A percentile compares a stretch with the other conserved stretches of the same genome.
Evolutionary conservation across 306 rosid species (phyloP).

Genomic region (Morella rubra): DNA sequence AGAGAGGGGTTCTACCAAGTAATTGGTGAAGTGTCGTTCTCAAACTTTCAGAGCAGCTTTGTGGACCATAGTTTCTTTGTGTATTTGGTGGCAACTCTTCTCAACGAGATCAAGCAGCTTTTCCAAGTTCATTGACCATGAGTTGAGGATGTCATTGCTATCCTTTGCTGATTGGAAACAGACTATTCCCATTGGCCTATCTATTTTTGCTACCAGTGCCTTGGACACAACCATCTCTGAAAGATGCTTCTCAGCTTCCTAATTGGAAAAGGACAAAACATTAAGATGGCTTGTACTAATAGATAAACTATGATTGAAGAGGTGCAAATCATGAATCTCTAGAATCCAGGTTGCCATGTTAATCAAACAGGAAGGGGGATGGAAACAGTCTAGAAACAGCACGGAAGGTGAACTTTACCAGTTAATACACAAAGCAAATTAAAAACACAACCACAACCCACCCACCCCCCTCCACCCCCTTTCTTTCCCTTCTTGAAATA

Average conservation of each 20-base stretch:
- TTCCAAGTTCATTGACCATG: conserved; percentile 94
- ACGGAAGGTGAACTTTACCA: neutral
- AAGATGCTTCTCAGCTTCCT: conserved; percentile 98
- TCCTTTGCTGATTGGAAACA: conserved; percentile 87
- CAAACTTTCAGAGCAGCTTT: conserved; percentile 77
- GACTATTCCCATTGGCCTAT: conserved; percentile 82
- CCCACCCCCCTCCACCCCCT: no score
- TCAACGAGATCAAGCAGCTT: conserved; percentile 94
- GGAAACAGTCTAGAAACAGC: neutral
- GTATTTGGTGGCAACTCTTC: conserved; percentile 96
- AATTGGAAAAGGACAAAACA: conserved; percentile 11
- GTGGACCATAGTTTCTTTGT: conserved; percentile 95
- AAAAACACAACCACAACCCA: neutral
- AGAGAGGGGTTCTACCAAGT: conserved; percentile 12
- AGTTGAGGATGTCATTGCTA: conserved; percentile 80
- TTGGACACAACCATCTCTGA: conserved; percentile 99
- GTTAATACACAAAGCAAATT: neutral
- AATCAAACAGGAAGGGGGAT: neutral
- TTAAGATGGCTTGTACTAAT: conserved; percentile 3
- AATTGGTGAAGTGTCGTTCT: conserved; percentile 17
- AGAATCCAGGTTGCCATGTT: conserved; percentile 9
- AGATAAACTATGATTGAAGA: neutral
- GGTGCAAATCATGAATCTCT: conserved; percentile 2
- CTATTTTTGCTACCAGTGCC: conserved; percentile 88
- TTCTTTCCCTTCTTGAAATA: no score